Evolutionary conservation across 1,284 basidiomycete genomes (phyloP).

Genomic region (Ustilago nuda): DNA sequence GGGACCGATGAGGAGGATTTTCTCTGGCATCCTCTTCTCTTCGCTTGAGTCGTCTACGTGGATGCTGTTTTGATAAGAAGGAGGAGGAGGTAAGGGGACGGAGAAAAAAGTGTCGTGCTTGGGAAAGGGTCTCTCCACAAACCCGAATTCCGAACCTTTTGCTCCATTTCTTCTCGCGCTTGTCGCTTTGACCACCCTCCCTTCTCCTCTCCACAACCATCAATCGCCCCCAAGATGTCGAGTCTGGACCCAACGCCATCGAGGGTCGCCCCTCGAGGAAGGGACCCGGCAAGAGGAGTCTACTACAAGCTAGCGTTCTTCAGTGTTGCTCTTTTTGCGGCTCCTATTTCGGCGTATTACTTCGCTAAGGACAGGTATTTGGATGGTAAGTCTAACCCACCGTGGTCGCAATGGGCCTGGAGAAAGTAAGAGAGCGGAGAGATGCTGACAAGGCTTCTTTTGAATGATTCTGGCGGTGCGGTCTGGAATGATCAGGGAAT

Average conservation of each 20-base stretch:
- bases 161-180: not conserved
- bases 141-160: conserved; percentile 24
- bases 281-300: conserved; percentile 58
- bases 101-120: not conserved
- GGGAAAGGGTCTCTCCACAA: not conserved
- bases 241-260: conserved; percentile 49
- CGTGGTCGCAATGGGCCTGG: not conserved
- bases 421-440: no score
- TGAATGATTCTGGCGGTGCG: no score
- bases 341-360: conserved; percentile 63
- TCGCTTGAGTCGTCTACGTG: no score
- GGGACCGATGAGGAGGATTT: conserved; percentile 86
- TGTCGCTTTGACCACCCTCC: conserved; percentile 15
- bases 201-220: not conserved
- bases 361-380: conserved; percentile 59
- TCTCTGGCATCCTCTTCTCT: conserved; percentile 29
- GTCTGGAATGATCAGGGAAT: conserved; percentile 44
- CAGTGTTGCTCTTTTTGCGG: conserved; percentile 60
- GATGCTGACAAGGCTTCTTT: conserved; percentile 6
- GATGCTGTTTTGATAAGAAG: not conserved
- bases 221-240: conserved; percentile 24
- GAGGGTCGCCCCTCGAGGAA: conserved; percentile 49
- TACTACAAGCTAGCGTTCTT: conserved; percentile 67
- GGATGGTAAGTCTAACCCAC: conserved; percentile 36
- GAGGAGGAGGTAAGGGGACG: conserved; percentile 9